Conservation (phyloP, 2,329 filamentous ascomycete species). For the Clarireedia paspali region DNA sequence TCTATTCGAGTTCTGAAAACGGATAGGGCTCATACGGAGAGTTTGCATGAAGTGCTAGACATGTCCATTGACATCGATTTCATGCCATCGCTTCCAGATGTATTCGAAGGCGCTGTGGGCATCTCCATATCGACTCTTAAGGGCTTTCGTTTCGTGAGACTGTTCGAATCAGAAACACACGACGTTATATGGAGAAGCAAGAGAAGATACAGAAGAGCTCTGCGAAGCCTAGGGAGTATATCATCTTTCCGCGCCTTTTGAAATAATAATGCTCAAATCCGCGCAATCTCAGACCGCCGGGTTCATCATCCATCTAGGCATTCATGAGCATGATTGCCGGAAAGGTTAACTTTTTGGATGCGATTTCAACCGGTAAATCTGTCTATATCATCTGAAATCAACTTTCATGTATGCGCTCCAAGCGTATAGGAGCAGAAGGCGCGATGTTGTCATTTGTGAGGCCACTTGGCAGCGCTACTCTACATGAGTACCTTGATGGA, state of each 20-base stretch:
- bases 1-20: not conserved
- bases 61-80: constrained; percentile 16
- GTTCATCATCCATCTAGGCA: not conserved
- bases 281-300: not conserved
- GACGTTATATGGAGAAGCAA: not conserved
- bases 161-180: not conserved
- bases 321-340: not conserved
- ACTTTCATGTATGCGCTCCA: not conserved
- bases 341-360: not conserved
- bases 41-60: constrained; percentile 15
- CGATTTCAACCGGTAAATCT: not conserved
- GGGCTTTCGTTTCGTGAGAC: not conserved
- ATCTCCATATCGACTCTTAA: constrained; percentile 6
- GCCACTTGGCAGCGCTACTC: no score
- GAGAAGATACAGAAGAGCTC: no score
- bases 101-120: not conserved
- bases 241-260: not conserved
- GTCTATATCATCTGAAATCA: not conserved
- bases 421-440: not conserved
- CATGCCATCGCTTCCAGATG: not conserved
- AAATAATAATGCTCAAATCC: not conserved
- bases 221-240: not conserved
- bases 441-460: not conserved
- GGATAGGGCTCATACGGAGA: constrained; percentile 14
- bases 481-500: no score